phyloP scores from a whole-genome alignment of 352 stramenopile genomes.

The Phytophthora boehmeriae region DNA sequence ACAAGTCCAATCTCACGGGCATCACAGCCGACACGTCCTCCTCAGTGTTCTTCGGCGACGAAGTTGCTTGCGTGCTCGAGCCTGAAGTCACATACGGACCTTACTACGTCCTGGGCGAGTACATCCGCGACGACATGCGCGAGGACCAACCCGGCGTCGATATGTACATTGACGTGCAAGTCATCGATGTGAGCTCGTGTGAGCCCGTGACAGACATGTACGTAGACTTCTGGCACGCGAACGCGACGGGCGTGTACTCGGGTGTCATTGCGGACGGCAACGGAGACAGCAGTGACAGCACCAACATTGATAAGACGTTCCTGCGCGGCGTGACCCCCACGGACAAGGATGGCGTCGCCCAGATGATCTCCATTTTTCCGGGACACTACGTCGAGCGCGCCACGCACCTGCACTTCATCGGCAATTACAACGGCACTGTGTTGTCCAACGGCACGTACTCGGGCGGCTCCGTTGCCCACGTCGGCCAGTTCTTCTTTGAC shows the following conservation, averaged over 20 bases:
- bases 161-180: conserved; percentile 31
- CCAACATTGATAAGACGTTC: conserved; percentile 30
- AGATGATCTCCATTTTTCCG: conserved; percentile 32
- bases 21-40: conserved; percentile 12
- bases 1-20: conserved; percentile 14
- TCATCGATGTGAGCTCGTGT: conserved; percentile 31
- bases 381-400: conserved; percentile 29
- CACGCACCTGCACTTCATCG: conserved; percentile 29
- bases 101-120: conserved; percentile 31
- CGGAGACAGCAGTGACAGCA: conserved; percentile 16
- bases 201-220: conserved; percentile 27
- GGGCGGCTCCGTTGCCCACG: conserved; percentile 21
- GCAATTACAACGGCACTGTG: conserved; percentile 22
- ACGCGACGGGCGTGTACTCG: conserved; percentile 32
- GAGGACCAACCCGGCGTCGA: conserved; percentile 22
- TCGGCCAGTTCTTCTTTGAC: conserved; percentile 37
- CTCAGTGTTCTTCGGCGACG: conserved; percentile 19
- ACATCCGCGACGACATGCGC: conserved; percentile 26
- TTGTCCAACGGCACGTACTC: conserved; percentile 31
- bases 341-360: conserved; percentile 24
- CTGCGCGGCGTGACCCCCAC: conserved; percentile 28
- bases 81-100: conserved; percentile 32
- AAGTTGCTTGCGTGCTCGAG: conserved; percentile 14
- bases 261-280: conserved; percentile 30
- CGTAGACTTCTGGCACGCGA: conserved; percentile 35